Percentiles rank a stretch among this genome's conserved stretches.
Conservation (phyloP, 2,329 filamentous ascomycete genomes). For the Pestalotiopsis sp. region DNA sequence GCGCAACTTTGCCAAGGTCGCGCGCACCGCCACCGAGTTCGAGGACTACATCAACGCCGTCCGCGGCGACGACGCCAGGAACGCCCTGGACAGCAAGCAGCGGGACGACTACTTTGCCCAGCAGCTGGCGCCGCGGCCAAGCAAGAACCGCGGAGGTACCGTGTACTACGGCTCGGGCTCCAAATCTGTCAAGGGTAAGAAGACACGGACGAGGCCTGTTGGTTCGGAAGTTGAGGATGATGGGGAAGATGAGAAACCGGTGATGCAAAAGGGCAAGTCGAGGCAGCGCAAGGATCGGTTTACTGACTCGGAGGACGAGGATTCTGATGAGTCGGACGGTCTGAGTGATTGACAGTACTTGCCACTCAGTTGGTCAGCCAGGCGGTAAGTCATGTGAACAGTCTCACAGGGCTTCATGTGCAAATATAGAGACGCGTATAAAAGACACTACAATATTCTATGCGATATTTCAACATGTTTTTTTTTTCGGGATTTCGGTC, state of each 20-base stretch:
- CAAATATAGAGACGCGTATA: too few relatives aligned
- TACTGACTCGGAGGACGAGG: neutral
- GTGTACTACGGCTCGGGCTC: neutral
- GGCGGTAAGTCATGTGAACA: too few relatives aligned
- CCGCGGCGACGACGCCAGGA: constrained; percentile 13
- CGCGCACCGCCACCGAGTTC: constrained; percentile 19
- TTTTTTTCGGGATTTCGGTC: too few relatives aligned
- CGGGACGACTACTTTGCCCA: constrained; percentile 19
- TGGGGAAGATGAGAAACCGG: neutral
- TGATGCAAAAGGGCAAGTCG: neutral
- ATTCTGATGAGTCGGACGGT: neutral
- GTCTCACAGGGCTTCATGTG: too few relatives aligned
- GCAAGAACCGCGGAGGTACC: neutral
- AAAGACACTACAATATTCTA: too few relatives aligned
- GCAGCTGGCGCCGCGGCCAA: constrained; percentile 2
- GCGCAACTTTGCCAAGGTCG: constrained; percentile 17
- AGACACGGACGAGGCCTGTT: neutral
- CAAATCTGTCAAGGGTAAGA: neutral
- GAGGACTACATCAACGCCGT: constrained; percentile 15
- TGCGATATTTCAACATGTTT: too few relatives aligned
- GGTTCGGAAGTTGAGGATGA: neutral
- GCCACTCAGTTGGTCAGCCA: too few relatives aligned
- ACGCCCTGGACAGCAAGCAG: neutral
- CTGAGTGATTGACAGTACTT: neutral
- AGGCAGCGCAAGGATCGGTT: neutral